phyloP scores from a whole-genome alignment of 805 yeast species.

The Torulaspora franciscae region DNA sequence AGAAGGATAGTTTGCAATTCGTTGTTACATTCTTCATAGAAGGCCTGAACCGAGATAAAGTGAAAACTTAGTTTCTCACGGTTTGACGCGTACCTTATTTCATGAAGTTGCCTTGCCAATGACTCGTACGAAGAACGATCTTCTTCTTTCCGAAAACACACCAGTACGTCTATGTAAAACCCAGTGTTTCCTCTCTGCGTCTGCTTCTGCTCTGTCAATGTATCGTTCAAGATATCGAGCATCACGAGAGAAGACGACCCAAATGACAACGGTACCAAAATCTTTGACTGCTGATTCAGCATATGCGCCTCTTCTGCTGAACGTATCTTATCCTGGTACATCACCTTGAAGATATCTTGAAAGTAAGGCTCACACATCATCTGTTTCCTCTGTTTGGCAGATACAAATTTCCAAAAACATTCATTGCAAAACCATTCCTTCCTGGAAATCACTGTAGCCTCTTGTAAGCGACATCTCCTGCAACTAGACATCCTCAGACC shows the following conservation, averaged over 20 bases:
- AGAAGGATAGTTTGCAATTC: constrained; percentile 35
- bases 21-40: constrained; percentile 32
- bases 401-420: constrained; percentile 69
- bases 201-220: constrained; percentile 56
- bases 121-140: constrained; percentile 18
- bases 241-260: constrained; percentile 64
- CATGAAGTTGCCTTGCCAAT: constrained; percentile 13
- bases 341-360: constrained; percentile 57
- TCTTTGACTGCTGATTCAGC: constrained; percentile 40
- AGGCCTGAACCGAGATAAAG: constrained; percentile 41
- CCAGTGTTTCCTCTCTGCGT: constrained; percentile 66
- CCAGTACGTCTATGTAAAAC: constrained; percentile 50
- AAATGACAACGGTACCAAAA: constrained; percentile 60
- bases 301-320: constrained; percentile 20
- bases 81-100: constrained; percentile 21
- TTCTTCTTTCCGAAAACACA: constrained; percentile 41
- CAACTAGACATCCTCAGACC: neutral
- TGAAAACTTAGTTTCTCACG: constrained; percentile 39
- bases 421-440: constrained; percentile 32
- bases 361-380: constrained; percentile 62
- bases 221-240: constrained; percentile 58
- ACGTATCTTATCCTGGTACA: constrained; percentile 27
- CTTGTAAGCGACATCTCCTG: neutral
- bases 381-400: constrained; percentile 75
- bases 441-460: constrained; percentile 18